Conservation (phyloP, 225 moss, liverwort and hornwort genomes). For the Neckera pumila region DNA sequence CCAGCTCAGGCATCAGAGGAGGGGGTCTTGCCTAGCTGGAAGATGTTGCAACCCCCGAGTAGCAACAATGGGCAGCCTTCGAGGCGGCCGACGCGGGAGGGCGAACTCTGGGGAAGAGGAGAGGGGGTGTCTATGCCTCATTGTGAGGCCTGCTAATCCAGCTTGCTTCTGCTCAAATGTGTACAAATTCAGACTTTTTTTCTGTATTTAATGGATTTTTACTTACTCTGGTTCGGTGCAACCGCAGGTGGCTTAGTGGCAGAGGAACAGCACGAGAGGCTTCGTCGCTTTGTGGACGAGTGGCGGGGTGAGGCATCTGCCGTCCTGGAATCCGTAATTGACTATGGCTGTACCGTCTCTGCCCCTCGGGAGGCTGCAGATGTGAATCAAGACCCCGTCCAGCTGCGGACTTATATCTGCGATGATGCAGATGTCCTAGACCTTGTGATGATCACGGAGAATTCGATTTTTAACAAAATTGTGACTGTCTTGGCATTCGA, state of each 20-base stretch:
- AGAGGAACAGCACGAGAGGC: constrained; percentile 90
- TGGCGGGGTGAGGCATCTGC: constrained; percentile 78
- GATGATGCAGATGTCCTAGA: constrained; percentile 46
- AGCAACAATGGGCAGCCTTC: constrained; percentile 30
- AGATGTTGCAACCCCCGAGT: constrained; percentile 24
- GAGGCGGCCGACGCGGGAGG: constrained; percentile 12
- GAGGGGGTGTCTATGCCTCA: constrained; percentile 22
- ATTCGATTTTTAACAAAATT: constrained; percentile 58
- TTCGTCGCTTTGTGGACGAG: constrained; percentile 95
- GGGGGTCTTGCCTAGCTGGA: constrained; percentile 15
- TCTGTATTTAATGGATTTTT: not conserved
- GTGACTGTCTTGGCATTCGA: constrained; percentile 69
- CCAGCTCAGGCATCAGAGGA: constrained; percentile 22
- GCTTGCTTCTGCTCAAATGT: not conserved
- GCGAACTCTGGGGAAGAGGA: constrained; percentile 24
- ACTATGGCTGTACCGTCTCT: constrained; percentile 10
- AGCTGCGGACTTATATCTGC: constrained; percentile 33
- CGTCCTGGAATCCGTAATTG: constrained; percentile 46
- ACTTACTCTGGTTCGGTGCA: not conserved
- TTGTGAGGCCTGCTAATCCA: not conserved
- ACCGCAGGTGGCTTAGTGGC: constrained; percentile 34
- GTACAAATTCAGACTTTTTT: not conserved
- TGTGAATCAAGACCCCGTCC: constrained; percentile 57
- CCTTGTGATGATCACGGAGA: constrained; percentile 22
- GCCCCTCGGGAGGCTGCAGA: constrained; percentile 62